Evolutionary conservation across 164 flowering plant species (phyloP), one percentile per base, ranked within the genome.

Genomic region (Stephania cephalantha): DNA sequence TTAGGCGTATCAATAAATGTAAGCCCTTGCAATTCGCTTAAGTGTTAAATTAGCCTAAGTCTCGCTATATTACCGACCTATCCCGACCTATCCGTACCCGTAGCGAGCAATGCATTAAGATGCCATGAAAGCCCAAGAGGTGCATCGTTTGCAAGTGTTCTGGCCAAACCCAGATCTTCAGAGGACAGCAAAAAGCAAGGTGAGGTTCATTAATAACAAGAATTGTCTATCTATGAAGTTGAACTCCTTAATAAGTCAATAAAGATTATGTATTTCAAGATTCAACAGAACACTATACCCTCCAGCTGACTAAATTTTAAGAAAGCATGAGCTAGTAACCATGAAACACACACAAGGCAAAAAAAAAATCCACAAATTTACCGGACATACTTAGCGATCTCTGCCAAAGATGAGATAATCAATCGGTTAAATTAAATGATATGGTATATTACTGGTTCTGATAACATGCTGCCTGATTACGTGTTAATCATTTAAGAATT

Each of bases 91-190:
- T n/a, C n/a, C n/a, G n/a, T n/a, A n/a, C n/a, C n/a, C n/a, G n/a
- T n/a, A n/a, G n/a, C n/a, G n/a, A n/a, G n/a, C n/a, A n/a, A n/a
- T n/a, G n/a, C n/a, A n/a, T n/a, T n/a, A 92, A 94, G 75, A 82
- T 78, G 70, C 87, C 89, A 25, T 78, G 77, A 58, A 81, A 89
- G 8, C 98, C 95, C 68, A 94, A 91, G 63, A 92, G 84, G 82
- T 90, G 93, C 97, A 94, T 87, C 58, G 85, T 87, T 75, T 85
- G 93, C 82, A 94, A 84, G 79, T 97, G 91, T 74, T 91, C 98
- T 9, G 97, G 97, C 96, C 97, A 92, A 22, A 94, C 96, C 93
- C 97, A 94, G 58, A 94, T 89, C 98, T 92, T 65, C 22, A 72
- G 72, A 52, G 13, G 52, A 75, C 31, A 74, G 42, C 45, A 68